phyloP scores from a whole-genome alignment of 352 stramenopile species.

The Phytophthora vignae region DNA sequence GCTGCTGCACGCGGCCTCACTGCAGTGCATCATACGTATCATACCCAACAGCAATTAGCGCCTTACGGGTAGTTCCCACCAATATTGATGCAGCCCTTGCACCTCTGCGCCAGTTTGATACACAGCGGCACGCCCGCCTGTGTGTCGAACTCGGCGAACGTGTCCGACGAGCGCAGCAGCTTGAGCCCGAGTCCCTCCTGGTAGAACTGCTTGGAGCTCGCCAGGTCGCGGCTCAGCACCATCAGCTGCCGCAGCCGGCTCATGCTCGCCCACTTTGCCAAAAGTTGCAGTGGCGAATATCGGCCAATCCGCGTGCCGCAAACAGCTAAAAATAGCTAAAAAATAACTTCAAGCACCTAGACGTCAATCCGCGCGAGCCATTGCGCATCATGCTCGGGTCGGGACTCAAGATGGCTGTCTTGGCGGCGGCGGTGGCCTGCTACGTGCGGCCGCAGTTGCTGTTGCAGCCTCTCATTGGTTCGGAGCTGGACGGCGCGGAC shows the following conservation, averaged over 20 bases:
- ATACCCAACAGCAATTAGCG: not conserved
- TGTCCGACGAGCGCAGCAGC: slow-evolving; percentile 80
- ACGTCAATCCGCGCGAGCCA: not conserved
- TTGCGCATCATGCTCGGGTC: slow-evolving; percentile 31
- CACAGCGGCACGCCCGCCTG: slow-evolving; percentile 70
- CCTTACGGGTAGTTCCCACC: not conserved
- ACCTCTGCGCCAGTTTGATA: slow-evolving; percentile 86
- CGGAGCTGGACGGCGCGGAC: slow-evolving; percentile 38
- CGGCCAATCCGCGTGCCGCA: slow-evolving; percentile 23
- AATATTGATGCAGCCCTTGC: not conserved
- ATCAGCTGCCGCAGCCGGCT: slow-evolving; percentile 85
- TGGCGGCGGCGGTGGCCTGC: slow-evolving; percentile 50
- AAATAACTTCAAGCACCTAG: not conserved
- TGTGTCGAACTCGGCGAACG: slow-evolving; percentile 85
- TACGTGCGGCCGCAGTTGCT: slow-evolving; percentile 63
- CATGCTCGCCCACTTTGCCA: slow-evolving; percentile 16
- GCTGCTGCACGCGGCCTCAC: slow-evolving; percentile 83
- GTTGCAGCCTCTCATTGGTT: slow-evolving; percentile 41
- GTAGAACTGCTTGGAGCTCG: slow-evolving; percentile 85
- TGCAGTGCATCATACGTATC: slow-evolving; percentile 20
- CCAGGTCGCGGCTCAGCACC: slow-evolving; percentile 85
- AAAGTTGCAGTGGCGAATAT: slow-evolving; percentile 6
- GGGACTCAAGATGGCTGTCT: slow-evolving; percentile 48
- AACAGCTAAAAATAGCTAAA: slow-evolving; percentile 25
- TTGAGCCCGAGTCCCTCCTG: slow-evolving; percentile 80